Evolutionary conservation across 345 rosid species (phyloP).

Genomic region (Brassica cretica): DNA sequence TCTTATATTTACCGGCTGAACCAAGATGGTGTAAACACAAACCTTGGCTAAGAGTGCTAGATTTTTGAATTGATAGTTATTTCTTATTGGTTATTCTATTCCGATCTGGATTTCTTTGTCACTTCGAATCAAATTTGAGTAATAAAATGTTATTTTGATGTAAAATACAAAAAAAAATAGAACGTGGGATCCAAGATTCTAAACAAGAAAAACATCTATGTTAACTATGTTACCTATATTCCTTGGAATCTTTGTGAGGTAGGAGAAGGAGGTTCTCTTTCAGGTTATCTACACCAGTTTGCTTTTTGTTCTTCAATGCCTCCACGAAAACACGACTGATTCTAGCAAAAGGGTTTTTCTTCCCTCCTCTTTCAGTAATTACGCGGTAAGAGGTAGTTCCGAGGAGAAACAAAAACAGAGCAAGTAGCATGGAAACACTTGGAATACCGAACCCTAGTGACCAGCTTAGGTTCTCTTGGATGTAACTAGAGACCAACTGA

Average conservation of each 20-base stretch:
- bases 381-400: conserved; percentile 37
- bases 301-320: conserved; percentile 31
- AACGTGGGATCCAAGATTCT: neutral
- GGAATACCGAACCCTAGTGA: conserved; percentile 60
- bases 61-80: neutral
- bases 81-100: neutral
- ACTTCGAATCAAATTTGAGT: neutral
- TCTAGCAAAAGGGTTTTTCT: conserved; percentile 25
- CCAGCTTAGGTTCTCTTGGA: conserved; percentile 82
- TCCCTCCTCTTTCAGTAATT: conserved; percentile 4
- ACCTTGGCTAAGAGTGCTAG: neutral
- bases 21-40: conserved; percentile 5
- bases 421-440: conserved; percentile 31
- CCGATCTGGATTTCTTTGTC: neutral
- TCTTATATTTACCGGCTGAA: neutral
- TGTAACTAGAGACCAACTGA: conserved; percentile 48
- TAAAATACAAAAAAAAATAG: neutral
- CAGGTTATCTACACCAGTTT: neutral
- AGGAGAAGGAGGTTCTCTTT: conserved; percentile 9
- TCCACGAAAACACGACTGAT: conserved; percentile 32
- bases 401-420: conserved; percentile 32
- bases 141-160: neutral
- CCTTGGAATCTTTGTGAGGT: conserved; percentile 37
- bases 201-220: neutral
- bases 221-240: conserved; percentile 38